A percentile compares a stretch with the other conserved stretches of the same genome.
phyloP scores from a whole-genome alignment of 2,329 filamentous ascomycete genomes.

The Aspergillus aculeatinus region DNA sequence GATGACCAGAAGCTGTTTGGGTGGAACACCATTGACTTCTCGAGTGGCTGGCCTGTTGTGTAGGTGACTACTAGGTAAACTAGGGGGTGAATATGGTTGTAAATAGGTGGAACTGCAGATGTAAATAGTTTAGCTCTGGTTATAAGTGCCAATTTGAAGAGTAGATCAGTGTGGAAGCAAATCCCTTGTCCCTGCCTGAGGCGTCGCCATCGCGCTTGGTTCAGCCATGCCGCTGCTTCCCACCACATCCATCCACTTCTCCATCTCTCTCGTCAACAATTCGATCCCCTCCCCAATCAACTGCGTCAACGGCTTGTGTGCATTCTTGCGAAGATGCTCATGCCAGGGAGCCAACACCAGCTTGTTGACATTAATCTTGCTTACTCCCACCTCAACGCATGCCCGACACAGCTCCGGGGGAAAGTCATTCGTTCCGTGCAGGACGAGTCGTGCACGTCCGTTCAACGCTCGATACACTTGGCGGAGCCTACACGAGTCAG shows the following conservation, averaged over 20 bases:
- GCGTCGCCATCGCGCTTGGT: not conserved
- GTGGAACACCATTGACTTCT: conserved; percentile 48
- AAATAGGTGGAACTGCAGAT: not conserved
- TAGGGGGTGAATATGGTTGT: not conserved
- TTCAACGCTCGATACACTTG: conserved; percentile 49
- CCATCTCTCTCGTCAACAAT: conserved; percentile 51
- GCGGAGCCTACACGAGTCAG: conserved; percentile 38
- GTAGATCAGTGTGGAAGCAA: too few species aligned
- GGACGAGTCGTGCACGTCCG: conserved; percentile 50
- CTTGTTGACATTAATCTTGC: conserved; percentile 58
- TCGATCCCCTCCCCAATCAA: conserved; percentile 52
- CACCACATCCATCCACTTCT: conserved; percentile 52
- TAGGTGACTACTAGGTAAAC: conserved; percentile 9
- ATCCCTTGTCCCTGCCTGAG: not conserved
- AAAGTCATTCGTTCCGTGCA: conserved; percentile 58
- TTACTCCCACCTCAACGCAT: conserved; percentile 53
- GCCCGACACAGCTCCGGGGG: conserved; percentile 50
- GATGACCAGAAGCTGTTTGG: conserved; percentile 51
- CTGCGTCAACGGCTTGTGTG: conserved; percentile 49
- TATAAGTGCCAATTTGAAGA: not conserved
- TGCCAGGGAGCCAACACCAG: conserved; percentile 45
- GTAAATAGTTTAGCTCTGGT: not conserved
- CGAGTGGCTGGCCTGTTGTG: conserved; percentile 47
- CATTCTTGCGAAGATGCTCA: conserved; percentile 45
- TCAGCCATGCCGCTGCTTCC: conserved; percentile 20